A percentile compares a stretch with the other conserved stretches of the same genome.
Conservation (phyloP, 805 yeast genomes). For the Maudiozyma barnettii region DNA sequence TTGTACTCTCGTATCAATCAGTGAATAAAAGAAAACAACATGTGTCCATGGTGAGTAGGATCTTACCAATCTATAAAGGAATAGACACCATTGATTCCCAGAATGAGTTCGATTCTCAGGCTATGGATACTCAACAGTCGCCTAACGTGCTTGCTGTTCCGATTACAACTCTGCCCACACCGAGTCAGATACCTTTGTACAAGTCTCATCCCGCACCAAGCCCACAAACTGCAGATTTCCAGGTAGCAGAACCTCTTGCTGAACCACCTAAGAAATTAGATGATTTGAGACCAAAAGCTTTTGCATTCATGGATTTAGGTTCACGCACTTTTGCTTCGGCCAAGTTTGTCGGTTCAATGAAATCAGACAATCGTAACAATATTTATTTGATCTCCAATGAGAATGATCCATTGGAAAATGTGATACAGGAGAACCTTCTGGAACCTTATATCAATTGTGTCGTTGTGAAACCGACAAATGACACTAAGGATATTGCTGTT, state of each 20-base stretch:
- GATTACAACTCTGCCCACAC: too few relatives aligned
- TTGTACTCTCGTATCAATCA: neutral
- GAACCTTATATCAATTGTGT: neutral
- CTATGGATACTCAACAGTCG: conserved; percentile 4
- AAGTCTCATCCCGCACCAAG: too few relatives aligned
- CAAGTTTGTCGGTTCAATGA: too few relatives aligned
- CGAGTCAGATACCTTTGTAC: too few relatives aligned
- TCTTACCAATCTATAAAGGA: neutral
- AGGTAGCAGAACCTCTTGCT: too few relatives aligned
- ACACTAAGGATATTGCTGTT: neutral
- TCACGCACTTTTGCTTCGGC: too few relatives aligned
- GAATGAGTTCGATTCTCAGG: conserved; percentile 14
- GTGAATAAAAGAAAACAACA: neutral
- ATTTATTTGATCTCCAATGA: too few relatives aligned
- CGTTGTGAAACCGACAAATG: neutral
- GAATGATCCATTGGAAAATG: too few relatives aligned
- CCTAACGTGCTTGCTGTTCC: neutral
- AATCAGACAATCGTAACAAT: too few relatives aligned
- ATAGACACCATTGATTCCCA: conserved; percentile 4
- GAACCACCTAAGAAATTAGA: neutral
- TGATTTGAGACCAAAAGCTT: neutral
- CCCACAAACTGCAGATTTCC: too few relatives aligned
- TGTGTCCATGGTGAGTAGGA: neutral
- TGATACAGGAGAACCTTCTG: neutral
- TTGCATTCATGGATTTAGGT: too few relatives aligned